phyloP scores from a whole-genome alignment of 495 filamentous ascomycete genomes.

The Evernia prunastri region DNA sequence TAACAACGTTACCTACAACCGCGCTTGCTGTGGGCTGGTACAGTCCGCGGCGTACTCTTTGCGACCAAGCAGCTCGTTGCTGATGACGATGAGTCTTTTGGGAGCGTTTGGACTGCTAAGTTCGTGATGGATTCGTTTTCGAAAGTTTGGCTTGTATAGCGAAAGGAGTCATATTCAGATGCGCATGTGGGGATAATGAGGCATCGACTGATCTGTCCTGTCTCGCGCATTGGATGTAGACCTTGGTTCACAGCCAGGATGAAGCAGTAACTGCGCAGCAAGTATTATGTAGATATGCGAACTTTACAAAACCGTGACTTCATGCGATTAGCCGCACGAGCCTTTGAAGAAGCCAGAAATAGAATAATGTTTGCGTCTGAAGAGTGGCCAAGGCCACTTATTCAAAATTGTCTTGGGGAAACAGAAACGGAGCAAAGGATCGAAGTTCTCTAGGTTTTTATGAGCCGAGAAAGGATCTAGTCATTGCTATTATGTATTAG shows the following conservation, averaged over 20 bases:
- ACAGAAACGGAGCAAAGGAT: too few species aligned
- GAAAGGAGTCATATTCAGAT: not conserved
- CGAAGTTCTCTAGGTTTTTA: not conserved
- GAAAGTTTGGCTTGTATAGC: not conserved
- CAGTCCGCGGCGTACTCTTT: constrained; percentile 11
- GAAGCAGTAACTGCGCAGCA: not conserved
- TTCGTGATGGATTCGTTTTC: not conserved
- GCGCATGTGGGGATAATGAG: not conserved
- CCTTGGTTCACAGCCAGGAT: not conserved
- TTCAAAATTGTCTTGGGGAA: too few species aligned
- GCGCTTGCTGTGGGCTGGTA: constrained; percentile 60
- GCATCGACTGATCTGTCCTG: not conserved
- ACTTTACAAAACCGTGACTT: not conserved
- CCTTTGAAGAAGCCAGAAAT: not conserved
- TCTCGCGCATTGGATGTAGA: not conserved
- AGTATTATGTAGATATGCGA: not conserved
- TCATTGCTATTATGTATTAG: not conserved
- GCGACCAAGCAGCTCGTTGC: not conserved
- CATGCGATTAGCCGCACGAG: not conserved
- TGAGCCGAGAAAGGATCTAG: not conserved
- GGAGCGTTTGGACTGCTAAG: not conserved
- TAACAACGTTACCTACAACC: constrained; percentile 78
- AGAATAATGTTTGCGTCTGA: not conserved
- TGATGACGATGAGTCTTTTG: not conserved
- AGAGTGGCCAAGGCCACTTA: too few species aligned